Evolutionary conservation across 805 yeast species (phyloP).

Genomic region (Candida koratica): DNA sequence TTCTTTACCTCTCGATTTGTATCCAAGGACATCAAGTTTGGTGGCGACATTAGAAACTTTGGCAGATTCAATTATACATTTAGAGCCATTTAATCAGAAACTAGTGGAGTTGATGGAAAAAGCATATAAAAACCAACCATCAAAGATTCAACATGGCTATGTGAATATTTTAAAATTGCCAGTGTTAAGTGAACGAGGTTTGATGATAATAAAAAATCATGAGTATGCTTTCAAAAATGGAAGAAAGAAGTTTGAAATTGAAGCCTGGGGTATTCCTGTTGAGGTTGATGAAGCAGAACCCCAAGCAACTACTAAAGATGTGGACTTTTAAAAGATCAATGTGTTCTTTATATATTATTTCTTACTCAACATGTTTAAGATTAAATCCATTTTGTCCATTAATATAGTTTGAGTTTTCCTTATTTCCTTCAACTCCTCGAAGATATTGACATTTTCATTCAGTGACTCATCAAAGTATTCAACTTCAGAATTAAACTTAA

Average conservation of each 20-base stretch:
- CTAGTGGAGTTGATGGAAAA: slow-evolving; percentile 62
- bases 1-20: slow-evolving; percentile 63
- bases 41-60: slow-evolving; percentile 52
- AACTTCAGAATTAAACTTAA: slow-evolving; percentile 12
- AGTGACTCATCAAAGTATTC: slow-evolving; percentile 10
- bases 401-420: slow-evolving; percentile 4
- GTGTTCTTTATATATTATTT: neutral
- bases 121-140: slow-evolving; percentile 67
- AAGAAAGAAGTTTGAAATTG: slow-evolving; percentile 76
- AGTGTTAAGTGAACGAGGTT: slow-evolving; percentile 66
- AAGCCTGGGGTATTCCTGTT: slow-evolving; percentile 96
- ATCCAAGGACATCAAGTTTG: slow-evolving; percentile 49
- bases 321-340: slow-evolving; percentile 24
- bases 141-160: slow-evolving; percentile 80
- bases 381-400: slow-evolving; percentile 11
- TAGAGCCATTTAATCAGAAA: slow-evolving; percentile 80
- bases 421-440: slow-evolving; percentile 6
- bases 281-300: slow-evolving; percentile 62
- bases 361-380: slow-evolving; percentile 5
- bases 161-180: slow-evolving; percentile 75
- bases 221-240: slow-evolving; percentile 89
- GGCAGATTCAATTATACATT: slow-evolving; percentile 63
- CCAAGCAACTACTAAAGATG: slow-evolving; percentile 11
- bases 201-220: slow-evolving; percentile 67
- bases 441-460: slow-evolving; percentile 2